A percentile compares a stretch with the other conserved stretches of the same genome.
Conservation (phyloP, 2,329 filamentous ascomycete genomes). For the Hymenoscyphus occultus region DNA sequence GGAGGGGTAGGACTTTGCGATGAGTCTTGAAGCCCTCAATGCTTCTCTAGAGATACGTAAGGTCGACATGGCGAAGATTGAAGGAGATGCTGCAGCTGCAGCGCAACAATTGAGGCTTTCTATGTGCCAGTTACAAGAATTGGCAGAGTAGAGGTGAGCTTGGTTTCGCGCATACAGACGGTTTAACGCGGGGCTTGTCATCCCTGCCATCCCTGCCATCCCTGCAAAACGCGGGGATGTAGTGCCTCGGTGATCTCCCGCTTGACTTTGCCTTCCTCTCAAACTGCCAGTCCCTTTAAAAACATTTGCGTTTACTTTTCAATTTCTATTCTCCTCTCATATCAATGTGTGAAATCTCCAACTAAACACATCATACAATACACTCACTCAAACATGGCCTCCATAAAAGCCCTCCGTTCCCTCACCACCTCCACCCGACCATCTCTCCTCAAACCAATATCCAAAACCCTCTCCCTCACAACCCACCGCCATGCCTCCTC, state of each 20-base stretch:
- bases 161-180: constrained; percentile 5
- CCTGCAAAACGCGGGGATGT: neutral
- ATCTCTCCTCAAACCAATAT: constrained; percentile 21
- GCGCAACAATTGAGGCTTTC: constrained; percentile 9
- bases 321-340: neutral
- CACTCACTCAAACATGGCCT: constrained; percentile 28
- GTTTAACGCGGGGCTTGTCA: constrained; percentile 9
- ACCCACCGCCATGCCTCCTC: constrained; percentile 54
- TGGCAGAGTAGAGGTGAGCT: too few relatives aligned
- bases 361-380: neutral
- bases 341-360: constrained; percentile 12
- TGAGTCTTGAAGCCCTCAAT: constrained; percentile 45
- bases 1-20: constrained; percentile 36
- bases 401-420: constrained; percentile 26
- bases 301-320: too few relatives aligned
- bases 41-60: constrained; percentile 47
- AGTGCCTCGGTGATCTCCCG: neutral
- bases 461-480: constrained; percentile 35
- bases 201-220: neutral
- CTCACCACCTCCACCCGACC: constrained; percentile 22
- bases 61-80: constrained; percentile 45
- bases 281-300: neutral
- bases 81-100: constrained; percentile 22
- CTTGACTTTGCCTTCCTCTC: neutral
- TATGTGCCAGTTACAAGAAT: neutral